Conservation (phyloP, 352 stramenopile genomes). For the Phytopythium helicoides region DNA sequence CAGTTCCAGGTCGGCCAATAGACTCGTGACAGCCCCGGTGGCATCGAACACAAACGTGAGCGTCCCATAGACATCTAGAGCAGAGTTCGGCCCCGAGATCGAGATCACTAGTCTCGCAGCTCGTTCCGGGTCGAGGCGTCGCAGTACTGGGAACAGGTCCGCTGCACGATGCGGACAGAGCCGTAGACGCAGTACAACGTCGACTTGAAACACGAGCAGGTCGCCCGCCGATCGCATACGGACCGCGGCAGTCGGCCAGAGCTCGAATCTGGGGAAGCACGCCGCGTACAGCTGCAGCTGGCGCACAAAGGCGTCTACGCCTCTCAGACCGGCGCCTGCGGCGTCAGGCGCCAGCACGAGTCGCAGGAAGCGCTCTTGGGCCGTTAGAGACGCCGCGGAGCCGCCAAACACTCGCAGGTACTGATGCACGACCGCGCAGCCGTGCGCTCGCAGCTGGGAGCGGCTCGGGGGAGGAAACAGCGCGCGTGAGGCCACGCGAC, state of each 20-base stretch:
- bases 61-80: slow-evolving; percentile 14
- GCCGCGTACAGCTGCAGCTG: slow-evolving; percentile 28
- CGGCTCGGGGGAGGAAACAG: neutral
- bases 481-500: neutral
- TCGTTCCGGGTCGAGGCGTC: slow-evolving; percentile 12
- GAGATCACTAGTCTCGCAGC: slow-evolving; percentile 16
- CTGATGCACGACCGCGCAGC: slow-evolving; percentile 17
- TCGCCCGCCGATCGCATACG: slow-evolving; percentile 16
- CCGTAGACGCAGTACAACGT: slow-evolving; percentile 28
- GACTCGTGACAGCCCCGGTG: slow-evolving; percentile 17
- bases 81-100: slow-evolving; percentile 11
- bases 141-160: slow-evolving; percentile 24
- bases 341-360: slow-evolving; percentile 23
- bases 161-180: slow-evolving; percentile 22
- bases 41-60: slow-evolving; percentile 26
- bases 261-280: slow-evolving; percentile 15
- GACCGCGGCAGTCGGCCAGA: slow-evolving; percentile 20
- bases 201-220: slow-evolving; percentile 21
- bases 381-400: neutral
- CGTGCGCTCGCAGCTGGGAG: slow-evolving; percentile 13
- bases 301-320: slow-evolving; percentile 22
- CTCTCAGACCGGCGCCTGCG: slow-evolving; percentile 12
- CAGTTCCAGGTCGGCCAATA: slow-evolving; percentile 25
- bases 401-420: slow-evolving; percentile 26
- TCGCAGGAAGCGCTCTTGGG: slow-evolving; percentile 26